Percentiles rank a stretch among this genome's conserved stretches.
Evolutionary conservation across 169 alveolate genomes (phyloP).

Genomic region (Eimeria necatrix): DNA sequence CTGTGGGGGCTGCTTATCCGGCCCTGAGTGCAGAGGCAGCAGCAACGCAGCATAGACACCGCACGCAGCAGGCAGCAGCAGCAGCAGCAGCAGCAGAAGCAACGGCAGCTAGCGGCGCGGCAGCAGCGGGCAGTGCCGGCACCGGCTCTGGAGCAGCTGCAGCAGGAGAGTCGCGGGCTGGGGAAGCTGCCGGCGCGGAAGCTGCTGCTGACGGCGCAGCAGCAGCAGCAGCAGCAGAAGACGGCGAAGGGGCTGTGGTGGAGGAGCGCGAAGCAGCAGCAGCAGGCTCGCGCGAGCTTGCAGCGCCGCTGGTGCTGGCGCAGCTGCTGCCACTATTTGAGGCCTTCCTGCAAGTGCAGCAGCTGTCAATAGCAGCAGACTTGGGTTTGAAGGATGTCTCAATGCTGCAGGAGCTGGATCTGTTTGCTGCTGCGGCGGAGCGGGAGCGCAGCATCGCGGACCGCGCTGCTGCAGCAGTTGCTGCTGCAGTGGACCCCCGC

Average conservation of each 20-base stretch:
- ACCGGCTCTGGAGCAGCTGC: neutral
- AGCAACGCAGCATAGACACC: neutral
- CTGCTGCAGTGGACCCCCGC: slow-evolving; percentile 14
- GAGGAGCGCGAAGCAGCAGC: slow-evolving; percentile 10
- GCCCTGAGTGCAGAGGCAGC: neutral
- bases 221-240: neutral
- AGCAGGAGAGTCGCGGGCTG: neutral
- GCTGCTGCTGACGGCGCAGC: slow-evolving; percentile 14
- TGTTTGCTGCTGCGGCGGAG: slow-evolving; percentile 25
- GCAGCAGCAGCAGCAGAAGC: slow-evolving; percentile 1
- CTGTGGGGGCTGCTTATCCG: slow-evolving; percentile 33
- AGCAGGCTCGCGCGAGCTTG: slow-evolving; percentile 48
- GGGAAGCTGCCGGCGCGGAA: neutral
- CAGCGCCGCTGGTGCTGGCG: slow-evolving; percentile 69
- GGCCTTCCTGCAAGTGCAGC: slow-evolving; percentile 70
- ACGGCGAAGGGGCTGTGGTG: neutral
- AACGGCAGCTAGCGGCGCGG: neutral
- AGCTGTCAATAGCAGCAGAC: slow-evolving; percentile 66
- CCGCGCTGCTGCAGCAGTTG: slow-evolving; percentile 24
- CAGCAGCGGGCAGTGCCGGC: neutral
- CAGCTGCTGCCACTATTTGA: slow-evolving; percentile 79
- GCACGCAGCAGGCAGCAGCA: neutral
- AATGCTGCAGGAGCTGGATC: slow-evolving; percentile 20
- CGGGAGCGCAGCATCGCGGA: neutral
- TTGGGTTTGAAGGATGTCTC: slow-evolving; percentile 10